Evolutionary conservation across 2,329 filamentous ascomycete genomes (phyloP), one percentile per base, ranked within the genome.

Genomic region (Drechslerella coelobrocha): DNA sequence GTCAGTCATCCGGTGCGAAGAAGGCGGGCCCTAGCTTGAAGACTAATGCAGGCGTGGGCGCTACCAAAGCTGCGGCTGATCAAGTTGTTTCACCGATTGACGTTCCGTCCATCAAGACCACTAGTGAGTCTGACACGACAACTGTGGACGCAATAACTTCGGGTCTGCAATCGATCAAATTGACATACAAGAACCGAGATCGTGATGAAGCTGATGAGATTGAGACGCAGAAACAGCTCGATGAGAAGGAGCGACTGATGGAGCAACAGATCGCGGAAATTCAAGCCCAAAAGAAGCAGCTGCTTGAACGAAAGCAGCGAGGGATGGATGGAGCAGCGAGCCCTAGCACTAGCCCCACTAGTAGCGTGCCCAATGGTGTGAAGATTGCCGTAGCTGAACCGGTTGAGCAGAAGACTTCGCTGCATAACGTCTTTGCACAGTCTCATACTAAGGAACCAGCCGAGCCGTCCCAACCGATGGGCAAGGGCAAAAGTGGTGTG

Each of bases 91-190:
- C 63, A 1, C 62, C 68, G 1, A 39, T 61, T 9, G 61, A 65
- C n/a, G 51, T 61, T 5, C 57, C 61, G 12, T 61, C 56, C 10
- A 68, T 73, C 17, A 56, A 26, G 26, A 61, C 69, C 5, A 65
- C 65, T 8, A 12, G 53, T 7, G 75, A 74, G 27, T 43, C 41
- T 55, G 75, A 60, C 7, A 34, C 55, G 1, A 79, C 81, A 51
- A 83, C 83, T 52, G 76, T 88, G 34, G 84, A 87, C 57, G 82
- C 79, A 53, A 80, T 88, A 69, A 84, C 85, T 0, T 81, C 80
- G 34, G 83, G 84, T 1, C 84, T 88, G 82, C 86, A 84, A 76
- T 86, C 84, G 76, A 84, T 88, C 65, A 86, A 84, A 76, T 85
- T 88, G 19, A 65, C 68, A n/a, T 69, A 69, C 37, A 69, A 59